Evolutionary conservation across 805 yeast genomes (phyloP).

Genomic region (Danielia reshetovae): DNA sequence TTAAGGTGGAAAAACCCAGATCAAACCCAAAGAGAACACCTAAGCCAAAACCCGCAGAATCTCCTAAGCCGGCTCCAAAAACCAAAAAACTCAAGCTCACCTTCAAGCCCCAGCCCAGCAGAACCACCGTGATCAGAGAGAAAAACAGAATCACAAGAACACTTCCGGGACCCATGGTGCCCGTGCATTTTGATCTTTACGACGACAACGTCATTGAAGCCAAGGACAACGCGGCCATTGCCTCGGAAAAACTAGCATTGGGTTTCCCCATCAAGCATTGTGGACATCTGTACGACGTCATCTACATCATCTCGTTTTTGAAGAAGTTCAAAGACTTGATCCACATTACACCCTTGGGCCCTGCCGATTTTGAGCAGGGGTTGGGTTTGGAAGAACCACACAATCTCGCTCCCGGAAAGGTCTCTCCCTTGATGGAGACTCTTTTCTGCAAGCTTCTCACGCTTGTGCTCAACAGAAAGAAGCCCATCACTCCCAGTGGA

Average conservation of each 20-base stretch:
- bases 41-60: conserved; percentile 5
- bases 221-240: conserved; percentile 15
- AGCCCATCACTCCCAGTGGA: conserved; percentile 21
- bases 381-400: conserved; percentile 19
- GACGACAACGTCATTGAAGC: conserved; percentile 31
- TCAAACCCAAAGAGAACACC: conserved; percentile 2
- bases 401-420: conserved; percentile 6
- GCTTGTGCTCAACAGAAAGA: conserved; percentile 35
- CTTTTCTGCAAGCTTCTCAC: conserved; percentile 30
- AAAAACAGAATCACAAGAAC: conserved; percentile 28
- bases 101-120: conserved; percentile 5
- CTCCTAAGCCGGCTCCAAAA: conserved; percentile 3
- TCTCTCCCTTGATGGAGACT: conserved; percentile 29
- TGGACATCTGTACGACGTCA: conserved; percentile 25
- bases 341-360: conserved; percentile 25
- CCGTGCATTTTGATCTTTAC: conserved; percentile 31
- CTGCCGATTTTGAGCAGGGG: conserved; percentile 36
- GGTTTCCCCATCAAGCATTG: conserved; percentile 27
- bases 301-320: conserved; percentile 29
- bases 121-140: conserved; percentile 31
- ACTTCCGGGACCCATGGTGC: conserved; percentile 38
- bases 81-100: conserved; percentile 3
- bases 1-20: background rate
- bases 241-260: conserved; percentile 27
- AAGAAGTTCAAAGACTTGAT: conserved; percentile 28